phyloP scores from a whole-genome alignment of 768 basidiomycete genomes.

The Baorangia bicolor region DNA sequence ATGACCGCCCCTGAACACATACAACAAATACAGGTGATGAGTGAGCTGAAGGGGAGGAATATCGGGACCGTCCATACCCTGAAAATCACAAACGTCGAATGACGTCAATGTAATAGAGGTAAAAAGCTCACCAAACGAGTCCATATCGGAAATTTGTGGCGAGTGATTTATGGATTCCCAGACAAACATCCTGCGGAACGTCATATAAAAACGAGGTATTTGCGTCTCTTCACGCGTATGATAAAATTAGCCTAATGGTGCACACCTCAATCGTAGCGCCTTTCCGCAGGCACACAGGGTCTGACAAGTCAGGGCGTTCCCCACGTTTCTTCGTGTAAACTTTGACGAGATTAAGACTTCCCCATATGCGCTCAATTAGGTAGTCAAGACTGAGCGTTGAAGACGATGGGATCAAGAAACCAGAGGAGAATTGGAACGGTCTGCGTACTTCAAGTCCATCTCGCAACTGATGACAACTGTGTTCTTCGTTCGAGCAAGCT shows the following conservation, averaged over 20 bases:
- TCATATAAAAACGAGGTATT: background rate
- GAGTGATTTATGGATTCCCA: conserved; percentile 88
- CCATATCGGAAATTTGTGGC: conserved; percentile 92
- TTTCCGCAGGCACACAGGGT: conserved; percentile 87
- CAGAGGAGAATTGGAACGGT: background rate
- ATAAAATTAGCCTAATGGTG: background rate
- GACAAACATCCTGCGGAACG: conserved; percentile 69
- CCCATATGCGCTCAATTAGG: conserved; percentile 77
- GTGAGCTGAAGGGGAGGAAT: background rate
- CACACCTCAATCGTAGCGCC: conserved; percentile 90
- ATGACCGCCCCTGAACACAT: conserved; percentile 74
- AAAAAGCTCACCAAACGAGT: conserved; percentile 74
- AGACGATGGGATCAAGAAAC: conserved; percentile 4
- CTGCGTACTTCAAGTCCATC: conserved; percentile 79
- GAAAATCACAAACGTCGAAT: conserved; percentile 1
- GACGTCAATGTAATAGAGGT: background rate
- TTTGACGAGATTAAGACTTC: conserved; percentile 77
- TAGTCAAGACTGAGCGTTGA: conserved; percentile 55
- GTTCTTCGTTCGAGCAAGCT: conserved; percentile 75
- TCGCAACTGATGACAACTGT: conserved; percentile 97
- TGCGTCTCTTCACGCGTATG: background rate
- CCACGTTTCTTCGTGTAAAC: conserved; percentile 98
- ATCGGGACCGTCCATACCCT: conserved; percentile 25
- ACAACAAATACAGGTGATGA: background rate
- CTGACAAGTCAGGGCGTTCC: conserved; percentile 85